Percentiles rank a stretch among this genome's conserved stretches.
phyloP scores from a whole-genome alignment of 805 yeast genomes.

The Candida loeiensis region DNA sequence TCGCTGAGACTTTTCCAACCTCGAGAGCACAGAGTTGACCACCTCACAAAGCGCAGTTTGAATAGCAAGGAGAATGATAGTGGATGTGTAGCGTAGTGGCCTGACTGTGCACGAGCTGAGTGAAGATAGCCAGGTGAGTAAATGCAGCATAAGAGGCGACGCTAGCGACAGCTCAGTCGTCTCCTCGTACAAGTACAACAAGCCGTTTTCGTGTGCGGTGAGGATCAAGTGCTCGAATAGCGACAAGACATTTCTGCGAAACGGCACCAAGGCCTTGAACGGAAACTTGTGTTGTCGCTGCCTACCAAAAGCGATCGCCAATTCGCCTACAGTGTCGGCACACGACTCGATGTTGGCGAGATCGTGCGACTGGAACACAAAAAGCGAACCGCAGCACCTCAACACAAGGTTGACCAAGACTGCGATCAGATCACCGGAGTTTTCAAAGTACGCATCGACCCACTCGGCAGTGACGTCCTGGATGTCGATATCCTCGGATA shows the following conservation, averaged over 20 bases:
- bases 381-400: slow-evolving; percentile 67
- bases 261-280: slow-evolving; percentile 25
- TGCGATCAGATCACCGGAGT: slow-evolving; percentile 43
- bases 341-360: slow-evolving; percentile 67
- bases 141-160: slow-evolving; percentile 47
- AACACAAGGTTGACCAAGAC: slow-evolving; percentile 66
- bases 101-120: slow-evolving; percentile 67
- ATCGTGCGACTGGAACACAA: slow-evolving; percentile 71
- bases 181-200: slow-evolving; percentile 40
- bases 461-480: slow-evolving; percentile 38
- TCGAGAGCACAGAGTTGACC: slow-evolving; percentile 32
- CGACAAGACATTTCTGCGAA: slow-evolving; percentile 42
- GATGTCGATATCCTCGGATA: slow-evolving; percentile 28
- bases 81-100: slow-evolving; percentile 66
- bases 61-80: slow-evolving; percentile 54
- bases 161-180: slow-evolving; percentile 20
- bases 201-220: slow-evolving; percentile 58
- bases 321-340: slow-evolving; percentile 66
- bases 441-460: slow-evolving; percentile 30
- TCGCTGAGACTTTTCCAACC: slow-evolving; percentile 41
- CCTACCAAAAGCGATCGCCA: slow-evolving; percentile 57
- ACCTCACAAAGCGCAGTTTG: slow-evolving; percentile 58
- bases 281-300: slow-evolving; percentile 72
- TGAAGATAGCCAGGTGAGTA: slow-evolving; percentile 73
- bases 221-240: slow-evolving; percentile 54